Percentiles rank a stretch among this genome's conserved stretches.
These are phyloP conservation scores for Alternaria gaisen DNA, from an alignment of 2,329 filamentous ascomycete species.

Conservation along the genomic window DNA sequence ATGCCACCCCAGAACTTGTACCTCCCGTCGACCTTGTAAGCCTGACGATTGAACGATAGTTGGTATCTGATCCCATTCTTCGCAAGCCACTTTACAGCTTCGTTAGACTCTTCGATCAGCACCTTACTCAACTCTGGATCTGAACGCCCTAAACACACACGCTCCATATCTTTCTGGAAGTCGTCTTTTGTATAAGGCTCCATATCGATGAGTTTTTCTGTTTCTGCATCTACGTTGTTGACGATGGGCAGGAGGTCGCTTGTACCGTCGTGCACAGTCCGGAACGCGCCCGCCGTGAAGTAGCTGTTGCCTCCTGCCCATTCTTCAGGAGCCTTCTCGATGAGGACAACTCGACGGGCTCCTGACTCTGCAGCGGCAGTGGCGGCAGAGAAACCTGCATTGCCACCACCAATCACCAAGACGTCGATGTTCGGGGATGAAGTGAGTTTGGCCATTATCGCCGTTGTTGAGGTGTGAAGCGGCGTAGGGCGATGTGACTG, in stretches of 20 bases:
- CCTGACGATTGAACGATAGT: constrained; percentile 71
- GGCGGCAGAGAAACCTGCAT: constrained; percentile 70
- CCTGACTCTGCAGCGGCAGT: constrained; percentile 63
- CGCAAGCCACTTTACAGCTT: constrained; percentile 64
- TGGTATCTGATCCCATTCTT: constrained; percentile 64
- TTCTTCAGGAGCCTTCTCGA: constrained; percentile 67
- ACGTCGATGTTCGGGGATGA: constrained; percentile 37
- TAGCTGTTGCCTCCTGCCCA: constrained; percentile 72
- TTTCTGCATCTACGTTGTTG: constrained; percentile 62
- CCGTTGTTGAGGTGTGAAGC: not conserved
- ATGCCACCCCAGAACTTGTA: constrained; percentile 74
- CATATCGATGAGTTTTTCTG: constrained; percentile 64
- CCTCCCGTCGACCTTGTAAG: constrained; percentile 68
- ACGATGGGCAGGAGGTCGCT: constrained; percentile 68
- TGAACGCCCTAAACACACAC: constrained; percentile 65
- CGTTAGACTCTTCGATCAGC: constrained; percentile 63
- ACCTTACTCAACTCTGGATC: constrained; percentile 59
- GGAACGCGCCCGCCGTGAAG: constrained; percentile 72
- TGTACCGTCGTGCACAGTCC: constrained; percentile 65
- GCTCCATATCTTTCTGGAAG: constrained; percentile 65
- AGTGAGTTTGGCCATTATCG: constrained; percentile 4
- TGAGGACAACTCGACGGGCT: constrained; percentile 59
- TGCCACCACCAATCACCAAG: constrained; percentile 69
- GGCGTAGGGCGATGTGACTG: not conserved
- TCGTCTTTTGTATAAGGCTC: constrained; percentile 63